Base-by-base conservation (phyloP, 441 rosid genomes). In the Syzygium malaccense region DNA sequence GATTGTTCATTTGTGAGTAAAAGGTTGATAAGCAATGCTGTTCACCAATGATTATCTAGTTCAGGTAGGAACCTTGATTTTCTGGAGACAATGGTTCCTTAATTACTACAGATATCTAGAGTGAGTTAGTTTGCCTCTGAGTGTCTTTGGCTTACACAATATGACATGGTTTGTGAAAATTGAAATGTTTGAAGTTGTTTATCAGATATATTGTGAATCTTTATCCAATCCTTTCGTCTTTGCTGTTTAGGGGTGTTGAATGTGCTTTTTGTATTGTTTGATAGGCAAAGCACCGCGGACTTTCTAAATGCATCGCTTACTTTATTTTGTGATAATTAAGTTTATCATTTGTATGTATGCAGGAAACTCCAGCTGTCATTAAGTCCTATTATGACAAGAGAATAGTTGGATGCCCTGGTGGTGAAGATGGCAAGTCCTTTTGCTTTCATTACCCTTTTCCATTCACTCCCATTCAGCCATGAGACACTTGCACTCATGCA, bases 341-440 rank as follows among this genome's bases (percentile, higher is more conserved):
- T 75, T 45, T 75, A 53, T 37, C 64, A 23, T 79, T 51, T 56
- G 14, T 86, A 55, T 51, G 41, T 83, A 62, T 91, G 89, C 86
- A 96, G 98, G 97, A 94, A 89, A 91, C 92, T 87, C 98, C 98
- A 55, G 96, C 97, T 62, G 94, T 96, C 48, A 88, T 96, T 83
- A 92, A 94, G 93, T 96, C 98, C 58, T 93, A 93, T 90, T 94
- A 93, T 88, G 95, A 94, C 92, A 93, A 92, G 94, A 94, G 98
- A 94, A 93, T 96, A 88, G 96, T 96, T 91, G 98, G 98, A 90
- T 96, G 98, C 90, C 97, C 97, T 4, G 98, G 98, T 64, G 99
- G 94, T 89, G 99, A 95, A 94, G 99, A 94, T 88, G 99, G 99
- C 95, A 91, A 30, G 94, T 91, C 86, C 86, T 87, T 80, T 26